Evolutionary conservation across 352 stramenopile genomes (phyloP).

Genomic region (Pythium dissotocum): DNA sequence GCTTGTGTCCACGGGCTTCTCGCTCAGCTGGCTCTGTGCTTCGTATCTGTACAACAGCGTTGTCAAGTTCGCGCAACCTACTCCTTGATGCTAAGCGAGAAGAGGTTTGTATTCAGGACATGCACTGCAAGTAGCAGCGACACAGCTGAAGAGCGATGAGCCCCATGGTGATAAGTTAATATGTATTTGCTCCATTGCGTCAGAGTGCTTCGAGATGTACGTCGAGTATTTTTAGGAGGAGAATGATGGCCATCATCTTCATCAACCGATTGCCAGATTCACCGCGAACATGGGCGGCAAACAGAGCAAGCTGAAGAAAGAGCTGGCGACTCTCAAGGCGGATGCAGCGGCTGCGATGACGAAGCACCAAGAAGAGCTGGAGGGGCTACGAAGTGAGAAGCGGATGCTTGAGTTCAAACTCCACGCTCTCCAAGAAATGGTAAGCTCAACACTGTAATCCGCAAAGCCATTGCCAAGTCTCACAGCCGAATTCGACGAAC

Average conservation of each 20-base stretch:
- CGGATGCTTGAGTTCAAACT: conserved; percentile 61
- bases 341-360: conserved; percentile 30
- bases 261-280: not conserved
- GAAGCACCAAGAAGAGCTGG: conserved; percentile 47
- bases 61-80: conserved; percentile 36
- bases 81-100: not conserved
- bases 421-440: conserved; percentile 50
- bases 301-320: conserved; percentile 60
- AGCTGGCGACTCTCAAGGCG: conserved; percentile 49
- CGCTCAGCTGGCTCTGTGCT: conserved; percentile 60
- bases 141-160: not conserved
- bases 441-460: conserved; percentile 14
- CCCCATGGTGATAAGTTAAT: not conserved
- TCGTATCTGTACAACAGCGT: conserved; percentile 60
- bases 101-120: not conserved
- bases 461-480: not conserved
- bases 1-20: conserved; percentile 63
- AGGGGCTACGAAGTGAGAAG: conserved; percentile 47
- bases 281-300: conserved; percentile 45
- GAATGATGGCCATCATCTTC: conserved; percentile 1
- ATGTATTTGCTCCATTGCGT: not conserved
- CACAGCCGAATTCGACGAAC: not conserved
- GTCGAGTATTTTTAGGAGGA: not conserved
- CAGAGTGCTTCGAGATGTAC: too few species aligned
- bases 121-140: not conserved